These are phyloP conservation scores for Dentipellis sp. DNA, from an alignment of 768 basidiomycete species.

Conservation along the genomic window DNA sequence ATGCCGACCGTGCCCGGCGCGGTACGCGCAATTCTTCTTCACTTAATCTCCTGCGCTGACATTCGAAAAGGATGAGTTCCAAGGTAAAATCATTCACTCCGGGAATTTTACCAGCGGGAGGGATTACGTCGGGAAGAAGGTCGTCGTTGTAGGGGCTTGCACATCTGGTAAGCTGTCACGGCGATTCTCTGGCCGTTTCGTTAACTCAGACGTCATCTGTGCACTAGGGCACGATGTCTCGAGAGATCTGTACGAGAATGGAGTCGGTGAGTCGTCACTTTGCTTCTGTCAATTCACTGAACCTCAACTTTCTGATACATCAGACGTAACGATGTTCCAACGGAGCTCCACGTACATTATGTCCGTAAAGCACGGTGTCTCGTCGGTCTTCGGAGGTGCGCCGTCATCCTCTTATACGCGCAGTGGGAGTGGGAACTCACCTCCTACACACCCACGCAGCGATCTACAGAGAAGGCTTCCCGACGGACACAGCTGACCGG, in stretches of 20 bases:
- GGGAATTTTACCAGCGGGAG: conserved; percentile 20
- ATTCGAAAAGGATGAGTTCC: conserved; percentile 21
- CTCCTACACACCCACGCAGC: not conserved
- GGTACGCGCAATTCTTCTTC: not conserved
- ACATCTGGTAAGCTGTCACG: conserved; percentile 14
- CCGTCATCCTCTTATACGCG: not conserved
- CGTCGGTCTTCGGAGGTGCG: conserved; percentile 7
- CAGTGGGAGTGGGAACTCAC: not conserved
- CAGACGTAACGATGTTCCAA: conserved; percentile 21
- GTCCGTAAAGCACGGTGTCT: conserved; percentile 18
- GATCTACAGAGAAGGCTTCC: conserved; percentile 9
- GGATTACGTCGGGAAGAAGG: conserved; percentile 29
- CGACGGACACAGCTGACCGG: conserved; percentile 44
- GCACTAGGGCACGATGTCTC: conserved; percentile 23
- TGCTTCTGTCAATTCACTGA: not conserved
- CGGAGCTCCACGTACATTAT: conserved; percentile 29
- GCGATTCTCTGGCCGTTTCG: not conserved
- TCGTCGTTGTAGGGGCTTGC: conserved; percentile 30
- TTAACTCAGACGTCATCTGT: not conserved
- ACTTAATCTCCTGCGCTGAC: not conserved
- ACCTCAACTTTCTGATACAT: not conserved
- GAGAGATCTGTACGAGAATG: conserved; percentile 19
- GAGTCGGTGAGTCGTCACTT: conserved; percentile 13
- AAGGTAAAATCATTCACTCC: conserved; percentile 25
- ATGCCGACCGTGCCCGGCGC: conserved; percentile 19